phyloP scores from a whole-genome alignment of 495 filamentous ascomycete genomes.

The Massariosphaeria phaeospora region DNA sequence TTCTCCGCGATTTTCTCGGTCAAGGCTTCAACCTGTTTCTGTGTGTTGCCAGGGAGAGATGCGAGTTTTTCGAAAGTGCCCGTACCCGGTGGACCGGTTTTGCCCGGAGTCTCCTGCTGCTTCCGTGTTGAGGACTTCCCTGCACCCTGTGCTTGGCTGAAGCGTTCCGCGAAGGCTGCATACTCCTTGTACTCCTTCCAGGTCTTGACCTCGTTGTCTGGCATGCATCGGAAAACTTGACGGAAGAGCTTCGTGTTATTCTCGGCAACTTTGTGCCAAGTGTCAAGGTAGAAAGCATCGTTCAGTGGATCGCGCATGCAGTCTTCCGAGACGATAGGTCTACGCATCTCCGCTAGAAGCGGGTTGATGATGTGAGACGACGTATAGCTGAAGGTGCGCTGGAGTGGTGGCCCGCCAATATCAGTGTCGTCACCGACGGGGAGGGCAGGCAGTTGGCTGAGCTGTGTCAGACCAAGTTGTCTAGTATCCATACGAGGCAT shows the following conservation, averaged over 20 bases:
- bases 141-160: constrained; percentile 56
- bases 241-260: constrained; percentile 94
- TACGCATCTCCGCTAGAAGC: constrained; percentile 61
- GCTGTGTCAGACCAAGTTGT: constrained; percentile 53
- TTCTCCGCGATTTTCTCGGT: constrained; percentile 35
- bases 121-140: constrained; percentile 37
- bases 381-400: constrained; percentile 46
- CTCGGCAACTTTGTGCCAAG: constrained; percentile 80
- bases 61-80: constrained; percentile 17
- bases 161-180: constrained; percentile 69
- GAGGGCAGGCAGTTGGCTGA: constrained; percentile 62
- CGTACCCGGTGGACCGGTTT: constrained; percentile 37
- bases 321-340: constrained; percentile 58
- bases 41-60: constrained; percentile 4
- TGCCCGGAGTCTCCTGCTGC: constrained; percentile 24
- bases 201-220: constrained; percentile 84
- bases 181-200: constrained; percentile 96
- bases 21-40: constrained; percentile 16
- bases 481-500: constrained; percentile 49
- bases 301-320: constrained; percentile 81
- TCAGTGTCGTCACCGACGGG: constrained; percentile 72
- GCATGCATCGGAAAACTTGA: constrained; percentile 93
- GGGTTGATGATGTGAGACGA: constrained; percentile 49
- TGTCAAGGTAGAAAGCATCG: constrained; percentile 76
- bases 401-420: constrained; percentile 60